These are phyloP conservation scores for Heimioporus sp. DNA, from an alignment of 768 basidiomycete genomes.

Conservation along the genomic window DNA sequence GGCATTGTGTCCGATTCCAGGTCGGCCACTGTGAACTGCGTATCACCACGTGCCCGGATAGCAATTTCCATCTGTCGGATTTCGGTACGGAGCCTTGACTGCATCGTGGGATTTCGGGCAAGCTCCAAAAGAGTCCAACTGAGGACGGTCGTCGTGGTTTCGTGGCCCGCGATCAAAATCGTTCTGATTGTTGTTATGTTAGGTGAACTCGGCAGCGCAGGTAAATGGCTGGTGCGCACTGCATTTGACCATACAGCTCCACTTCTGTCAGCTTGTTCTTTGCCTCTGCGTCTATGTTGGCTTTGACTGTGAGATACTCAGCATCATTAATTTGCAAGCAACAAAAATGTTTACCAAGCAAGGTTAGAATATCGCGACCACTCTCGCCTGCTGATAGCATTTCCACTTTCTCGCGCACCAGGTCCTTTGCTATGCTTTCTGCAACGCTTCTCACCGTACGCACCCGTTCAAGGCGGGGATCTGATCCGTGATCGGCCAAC, in stretches of 20 bases:
- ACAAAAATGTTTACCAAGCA: slow-evolving; percentile 35
- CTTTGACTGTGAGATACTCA: slow-evolving; percentile 18
- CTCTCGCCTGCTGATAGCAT: neutral
- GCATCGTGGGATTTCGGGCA: slow-evolving; percentile 53
- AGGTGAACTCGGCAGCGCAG: too few species aligned
- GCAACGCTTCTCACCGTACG: too few species aligned
- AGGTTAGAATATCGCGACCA: slow-evolving; percentile 19
- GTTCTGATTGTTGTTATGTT: slow-evolving; percentile 28
- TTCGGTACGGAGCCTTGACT: slow-evolving; percentile 51
- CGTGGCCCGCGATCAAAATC: slow-evolving; percentile 45
- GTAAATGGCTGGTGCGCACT: slow-evolving; percentile 6
- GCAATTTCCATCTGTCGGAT: slow-evolving; percentile 1
- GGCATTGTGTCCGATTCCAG: slow-evolving; percentile 38
- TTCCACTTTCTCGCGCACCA: slow-evolving; percentile 8
- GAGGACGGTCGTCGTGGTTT: slow-evolving; percentile 53
- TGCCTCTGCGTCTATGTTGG: slow-evolving; percentile 25
- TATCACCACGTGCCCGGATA: neutral
- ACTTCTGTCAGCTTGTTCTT: slow-evolving; percentile 21
- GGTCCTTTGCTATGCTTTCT: neutral
- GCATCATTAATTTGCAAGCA: neutral
- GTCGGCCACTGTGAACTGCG: slow-evolving; percentile 31
- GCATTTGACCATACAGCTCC: neutral
- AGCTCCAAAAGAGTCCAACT: slow-evolving; percentile 42
- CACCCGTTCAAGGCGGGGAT: slow-evolving; percentile 10
- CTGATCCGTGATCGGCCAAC: slow-evolving; percentile 27